Evolutionary conservation across 1,284 basidiomycete genomes (phyloP).

Genomic region (Irpex sp.): DNA sequence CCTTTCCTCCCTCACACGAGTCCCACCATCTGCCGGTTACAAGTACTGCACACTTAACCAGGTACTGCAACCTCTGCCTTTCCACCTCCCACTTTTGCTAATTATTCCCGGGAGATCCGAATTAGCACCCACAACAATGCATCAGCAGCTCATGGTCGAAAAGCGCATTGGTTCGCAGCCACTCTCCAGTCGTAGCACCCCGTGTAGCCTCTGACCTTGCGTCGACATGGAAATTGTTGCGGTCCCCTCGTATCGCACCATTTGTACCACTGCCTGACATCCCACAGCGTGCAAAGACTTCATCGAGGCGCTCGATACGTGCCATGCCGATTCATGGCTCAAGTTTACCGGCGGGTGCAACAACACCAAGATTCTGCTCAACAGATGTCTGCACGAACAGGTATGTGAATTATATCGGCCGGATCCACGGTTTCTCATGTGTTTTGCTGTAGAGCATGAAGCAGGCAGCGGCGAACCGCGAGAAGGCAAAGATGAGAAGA

Average conservation of each 20-base stretch:
- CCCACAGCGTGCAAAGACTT: slow-evolving; percentile 63
- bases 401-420: slow-evolving; percentile 33
- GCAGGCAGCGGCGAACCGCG: slow-evolving; percentile 65
- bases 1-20: not conserved
- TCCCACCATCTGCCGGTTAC: slow-evolving; percentile 2
- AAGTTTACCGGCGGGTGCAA: slow-evolving; percentile 72
- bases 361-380: slow-evolving; percentile 61
- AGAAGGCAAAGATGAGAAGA: slow-evolving; percentile 55
- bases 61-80: not conserved
- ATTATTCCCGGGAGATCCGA: not conserved
- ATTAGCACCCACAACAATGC: slow-evolving; percentile 40
- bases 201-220: slow-evolving; percentile 8
- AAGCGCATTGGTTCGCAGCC: slow-evolving; percentile 50
- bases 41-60: not conserved
- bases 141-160: slow-evolving; percentile 62
- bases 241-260: not conserved
- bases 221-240: slow-evolving; percentile 12
- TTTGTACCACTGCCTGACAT: slow-evolving; percentile 9
- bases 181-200: slow-evolving; percentile 2
- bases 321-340: slow-evolving; percentile 56
- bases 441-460: slow-evolving; percentile 49
- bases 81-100: not conserved
- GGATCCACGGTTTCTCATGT: not conserved
- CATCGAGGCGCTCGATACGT: slow-evolving; percentile 65
- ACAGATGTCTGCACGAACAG: slow-evolving; percentile 72